These are phyloP conservation scores for Capsicum baccatum DNA, from an alignment of 257 asterid genomes.

Conservation along the genomic window DNA sequence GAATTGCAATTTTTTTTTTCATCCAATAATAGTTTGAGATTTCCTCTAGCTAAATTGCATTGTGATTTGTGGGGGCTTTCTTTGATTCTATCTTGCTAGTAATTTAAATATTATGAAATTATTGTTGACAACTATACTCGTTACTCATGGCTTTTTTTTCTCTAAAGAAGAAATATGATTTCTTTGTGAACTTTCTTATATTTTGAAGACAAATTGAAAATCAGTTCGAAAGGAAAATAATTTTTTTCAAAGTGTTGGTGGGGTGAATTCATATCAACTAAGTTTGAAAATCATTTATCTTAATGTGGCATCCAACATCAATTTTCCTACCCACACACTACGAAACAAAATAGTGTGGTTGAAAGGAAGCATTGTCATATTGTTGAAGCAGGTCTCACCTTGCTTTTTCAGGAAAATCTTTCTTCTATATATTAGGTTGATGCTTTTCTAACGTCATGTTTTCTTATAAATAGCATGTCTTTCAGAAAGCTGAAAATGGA, in stretches of 20 bases:
- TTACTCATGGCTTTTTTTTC: slow-evolving; percentile 17
- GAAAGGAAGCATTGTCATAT: background rate
- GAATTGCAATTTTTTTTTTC: background rate
- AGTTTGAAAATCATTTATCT: background rate
- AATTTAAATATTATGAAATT: background rate
- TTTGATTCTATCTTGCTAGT: background rate
- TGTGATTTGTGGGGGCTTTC: no score
- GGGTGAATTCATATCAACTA: background rate
- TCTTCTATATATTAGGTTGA: no score
- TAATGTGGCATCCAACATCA: no score
- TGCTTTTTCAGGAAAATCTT: no score
- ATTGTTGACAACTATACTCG: slow-evolving; percentile 17
- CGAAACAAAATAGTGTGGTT: background rate
- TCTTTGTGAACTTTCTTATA: no score
- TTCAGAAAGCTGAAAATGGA: no score
- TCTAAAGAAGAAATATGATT: slow-evolving; percentile 11
- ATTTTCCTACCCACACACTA: no score
- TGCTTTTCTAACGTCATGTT: no score
- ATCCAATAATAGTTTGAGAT: background rate
- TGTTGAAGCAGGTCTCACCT: no score
- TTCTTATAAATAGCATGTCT: no score
- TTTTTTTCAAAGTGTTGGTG: background rate
- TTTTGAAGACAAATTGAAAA: background rate
- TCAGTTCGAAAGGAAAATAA: background rate
- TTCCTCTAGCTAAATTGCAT: slow-evolving; percentile 12